Conservation (phyloP, 2,329 filamentous ascomycete genomes). For the Xylogone sp. region DNA sequence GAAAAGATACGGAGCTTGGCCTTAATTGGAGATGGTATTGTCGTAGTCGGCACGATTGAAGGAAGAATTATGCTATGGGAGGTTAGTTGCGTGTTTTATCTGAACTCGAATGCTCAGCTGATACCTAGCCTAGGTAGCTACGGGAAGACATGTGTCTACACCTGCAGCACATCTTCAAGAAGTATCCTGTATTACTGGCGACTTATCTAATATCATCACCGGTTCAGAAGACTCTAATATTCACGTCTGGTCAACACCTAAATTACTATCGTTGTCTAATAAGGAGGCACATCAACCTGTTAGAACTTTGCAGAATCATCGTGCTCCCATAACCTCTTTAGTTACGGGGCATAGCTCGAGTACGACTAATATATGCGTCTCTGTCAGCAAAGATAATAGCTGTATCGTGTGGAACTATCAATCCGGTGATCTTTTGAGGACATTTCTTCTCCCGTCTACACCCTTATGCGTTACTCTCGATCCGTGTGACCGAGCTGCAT, state of each 20-base stretch:
- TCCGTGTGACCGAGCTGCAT: slow-evolving; percentile 78
- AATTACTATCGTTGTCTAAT: slow-evolving; percentile 60
- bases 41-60: slow-evolving; percentile 78
- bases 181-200: slow-evolving; percentile 71
- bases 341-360: slow-evolving; percentile 62
- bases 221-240: slow-evolving; percentile 85
- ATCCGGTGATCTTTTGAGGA: slow-evolving; percentile 72
- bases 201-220: slow-evolving; percentile 69
- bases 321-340: slow-evolving; percentile 66
- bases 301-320: slow-evolving; percentile 73
- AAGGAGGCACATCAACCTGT: slow-evolving; percentile 63
- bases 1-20: slow-evolving; percentile 79
- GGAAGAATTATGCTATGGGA: slow-evolving; percentile 92
- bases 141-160: slow-evolving; percentile 72
- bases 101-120: slow-evolving; percentile 7
- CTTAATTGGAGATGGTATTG: slow-evolving; percentile 63
- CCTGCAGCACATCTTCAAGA: slow-evolving; percentile 75
- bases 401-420: slow-evolving; percentile 92
- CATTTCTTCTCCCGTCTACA: slow-evolving; percentile 71
- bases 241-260: slow-evolving; percentile 83
- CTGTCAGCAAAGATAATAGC: slow-evolving; percentile 80
- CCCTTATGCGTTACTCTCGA: slow-evolving; percentile 75
- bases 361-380: slow-evolving; percentile 78
- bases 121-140: slow-evolving; percentile 54
- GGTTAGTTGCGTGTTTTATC: slow-evolving; percentile 50